Evolutionary conservation across 2,329 filamentous ascomycete species (phyloP).

Genomic region (Coniella lustricola): DNA sequence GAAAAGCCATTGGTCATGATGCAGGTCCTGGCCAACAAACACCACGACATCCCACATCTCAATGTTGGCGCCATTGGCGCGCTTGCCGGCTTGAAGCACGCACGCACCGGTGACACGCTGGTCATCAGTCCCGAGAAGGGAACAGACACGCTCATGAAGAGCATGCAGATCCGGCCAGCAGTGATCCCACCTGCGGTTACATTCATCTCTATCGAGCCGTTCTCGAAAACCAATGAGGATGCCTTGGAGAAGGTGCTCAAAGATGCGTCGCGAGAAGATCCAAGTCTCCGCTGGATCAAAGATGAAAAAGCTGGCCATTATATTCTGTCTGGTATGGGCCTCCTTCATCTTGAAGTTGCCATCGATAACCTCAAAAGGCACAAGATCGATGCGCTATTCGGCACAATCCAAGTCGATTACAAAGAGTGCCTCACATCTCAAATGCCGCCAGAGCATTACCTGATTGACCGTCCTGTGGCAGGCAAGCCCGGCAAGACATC

Average conservation of each 20-base stretch:
- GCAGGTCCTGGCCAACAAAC: constrained; percentile 84
- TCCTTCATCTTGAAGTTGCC: constrained; percentile 90
- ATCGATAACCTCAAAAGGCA: constrained; percentile 80
- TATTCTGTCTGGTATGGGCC: constrained; percentile 90
- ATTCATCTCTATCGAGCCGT: constrained; percentile 84
- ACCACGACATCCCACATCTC: constrained; percentile 75
- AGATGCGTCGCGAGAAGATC: constrained; percentile 82
- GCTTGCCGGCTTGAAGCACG: constrained; percentile 79
- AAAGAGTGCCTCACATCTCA: constrained; percentile 66
- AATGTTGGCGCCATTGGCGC: constrained; percentile 88
- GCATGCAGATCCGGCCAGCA: constrained; percentile 78
- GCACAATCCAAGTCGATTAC: constrained; percentile 91
- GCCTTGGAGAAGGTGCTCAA: constrained; percentile 68
- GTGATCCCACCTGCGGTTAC: constrained; percentile 90
- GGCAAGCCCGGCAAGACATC: constrained; percentile 72
- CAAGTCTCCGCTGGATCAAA: constrained; percentile 75
- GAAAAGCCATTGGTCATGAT: constrained; percentile 76
- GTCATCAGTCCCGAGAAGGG: constrained; percentile 61
- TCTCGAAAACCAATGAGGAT: constrained; percentile 59
- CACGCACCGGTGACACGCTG: constrained; percentile 90
- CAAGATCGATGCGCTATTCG: constrained; percentile 80
- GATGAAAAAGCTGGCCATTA: constrained; percentile 92
- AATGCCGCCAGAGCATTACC: constrained; percentile 49
- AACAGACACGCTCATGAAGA: constrained; percentile 62
- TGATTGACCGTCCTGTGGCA: constrained; percentile 73